Percentiles rank a stretch among this genome's conserved stretches.
These are phyloP conservation scores for Corymbia citriodora DNA, from an alignment of 441 rosid genomes.

Conservation along the genomic window DNA sequence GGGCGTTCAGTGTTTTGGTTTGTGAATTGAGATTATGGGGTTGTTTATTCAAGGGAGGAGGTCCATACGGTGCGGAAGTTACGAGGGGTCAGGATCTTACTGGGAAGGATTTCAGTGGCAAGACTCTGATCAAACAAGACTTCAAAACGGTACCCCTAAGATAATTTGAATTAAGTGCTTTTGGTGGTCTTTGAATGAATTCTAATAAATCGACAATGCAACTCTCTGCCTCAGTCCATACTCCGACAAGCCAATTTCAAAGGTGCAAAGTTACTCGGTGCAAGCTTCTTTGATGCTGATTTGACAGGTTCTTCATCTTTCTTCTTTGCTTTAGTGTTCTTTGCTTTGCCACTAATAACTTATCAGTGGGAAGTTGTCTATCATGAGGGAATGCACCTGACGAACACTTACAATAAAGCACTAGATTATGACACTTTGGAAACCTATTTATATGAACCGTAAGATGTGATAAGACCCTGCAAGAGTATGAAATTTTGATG, in stretches of 20 bases:
- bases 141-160: conserved; percentile 64
- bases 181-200: background rate
- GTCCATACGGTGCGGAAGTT: conserved; percentile 84
- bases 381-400: background rate
- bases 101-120: conserved; percentile 82
- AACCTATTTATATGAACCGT: background rate
- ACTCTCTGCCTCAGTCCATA: conserved; percentile 50
- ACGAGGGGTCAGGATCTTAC: conserved; percentile 91
- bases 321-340: background rate
- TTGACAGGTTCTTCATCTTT: conserved; percentile 52
- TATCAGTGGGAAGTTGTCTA: background rate
- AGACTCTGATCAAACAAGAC: conserved; percentile 75
- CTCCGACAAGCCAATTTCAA: conserved; percentile 85
- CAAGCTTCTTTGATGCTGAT: conserved; percentile 96
- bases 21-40: conserved; percentile 7
- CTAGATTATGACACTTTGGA: background rate
- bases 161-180: background rate
- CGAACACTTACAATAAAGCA: background rate
- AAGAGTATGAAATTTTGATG: background rate
- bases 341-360: background rate
- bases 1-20: background rate
- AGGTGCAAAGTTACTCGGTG: conserved; percentile 84
- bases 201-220: background rate
- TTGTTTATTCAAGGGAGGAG: conserved; percentile 57
- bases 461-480: background rate